These are phyloP conservation scores for Lanmaoa pseudosensibilis DNA, from an alignment of 768 basidiomycete genomes.

Conservation along the genomic window DNA sequence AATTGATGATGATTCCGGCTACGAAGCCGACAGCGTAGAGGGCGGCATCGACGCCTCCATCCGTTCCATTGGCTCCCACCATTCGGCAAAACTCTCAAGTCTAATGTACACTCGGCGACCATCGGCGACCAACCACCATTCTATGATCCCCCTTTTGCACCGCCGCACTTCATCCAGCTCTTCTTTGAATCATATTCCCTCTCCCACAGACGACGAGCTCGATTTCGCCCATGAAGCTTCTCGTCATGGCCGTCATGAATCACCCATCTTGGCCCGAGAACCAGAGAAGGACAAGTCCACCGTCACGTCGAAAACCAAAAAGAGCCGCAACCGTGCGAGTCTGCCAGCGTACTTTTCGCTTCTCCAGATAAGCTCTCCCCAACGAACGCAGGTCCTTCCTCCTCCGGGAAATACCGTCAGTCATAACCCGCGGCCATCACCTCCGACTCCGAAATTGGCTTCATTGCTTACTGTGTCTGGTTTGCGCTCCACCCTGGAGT, in stretches of 20 bases:
- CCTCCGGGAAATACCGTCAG: conserved; percentile 47
- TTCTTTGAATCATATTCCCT: conserved; percentile 30
- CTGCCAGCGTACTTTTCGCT: conserved; percentile 77
- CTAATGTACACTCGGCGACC: conserved; percentile 69
- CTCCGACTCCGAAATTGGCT: conserved; percentile 58
- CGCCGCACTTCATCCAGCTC: conserved; percentile 48
- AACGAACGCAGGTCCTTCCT: conserved; percentile 38
- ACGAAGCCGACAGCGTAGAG: conserved; percentile 35
- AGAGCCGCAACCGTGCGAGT: conserved; percentile 65
- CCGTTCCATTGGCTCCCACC: conserved; percentile 42
- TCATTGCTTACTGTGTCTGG: conserved; percentile 34
- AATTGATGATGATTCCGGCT: conserved; percentile 36
- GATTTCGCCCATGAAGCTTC: conserved; percentile 39
- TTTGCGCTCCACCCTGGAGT: conserved; percentile 38
- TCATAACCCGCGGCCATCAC: conserved; percentile 46
- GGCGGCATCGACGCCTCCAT: conserved; percentile 39
- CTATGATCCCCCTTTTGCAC: conserved; percentile 57
- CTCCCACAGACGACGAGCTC: conserved; percentile 45
- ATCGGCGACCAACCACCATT: conserved; percentile 67
- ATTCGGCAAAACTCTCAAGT: conserved; percentile 41
- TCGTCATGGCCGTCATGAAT: conserved; percentile 32
- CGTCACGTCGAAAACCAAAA: conserved; percentile 43
- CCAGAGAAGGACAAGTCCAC: conserved; percentile 28
- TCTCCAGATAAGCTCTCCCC: conserved; percentile 51
- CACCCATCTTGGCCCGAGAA: conserved; percentile 29